Percentiles rank a stretch among this genome's conserved stretches.
Conservation (phyloP, 2,329 filamentous ascomycete genomes). For the Neofusicoccum ribis region DNA sequence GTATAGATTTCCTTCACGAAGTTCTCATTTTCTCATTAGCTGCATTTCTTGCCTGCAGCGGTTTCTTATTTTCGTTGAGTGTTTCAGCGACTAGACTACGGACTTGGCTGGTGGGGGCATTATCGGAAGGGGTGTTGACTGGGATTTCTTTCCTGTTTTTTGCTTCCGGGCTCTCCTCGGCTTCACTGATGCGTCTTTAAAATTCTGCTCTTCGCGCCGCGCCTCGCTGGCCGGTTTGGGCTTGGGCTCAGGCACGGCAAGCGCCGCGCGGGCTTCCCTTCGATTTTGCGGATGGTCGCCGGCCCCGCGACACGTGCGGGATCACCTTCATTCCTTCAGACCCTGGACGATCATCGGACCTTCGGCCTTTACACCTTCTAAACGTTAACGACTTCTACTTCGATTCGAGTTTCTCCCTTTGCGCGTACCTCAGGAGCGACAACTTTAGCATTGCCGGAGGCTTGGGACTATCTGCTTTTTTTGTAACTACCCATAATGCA, state of each 20-base stretch:
- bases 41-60: background rate
- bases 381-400: conserved; percentile 10
- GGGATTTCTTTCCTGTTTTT: conserved; percentile 4
- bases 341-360: background rate
- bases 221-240: conserved; percentile 4
- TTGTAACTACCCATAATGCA: conserved; percentile 14
- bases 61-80: conserved; percentile 9
- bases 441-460: conserved; percentile 8
- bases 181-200: conserved; percentile 18
- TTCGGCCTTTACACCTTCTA: conserved; percentile 7
- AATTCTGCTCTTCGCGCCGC: conserved; percentile 16
- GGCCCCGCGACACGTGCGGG: conserved; percentile 10
- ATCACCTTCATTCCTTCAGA: conserved; percentile 7
- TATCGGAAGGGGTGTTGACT: conserved; percentile 18
- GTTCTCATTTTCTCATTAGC: conserved; percentile 7
- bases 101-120: conserved; percentile 16
- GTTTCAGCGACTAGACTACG: conserved; percentile 20
- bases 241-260: conserved; percentile 5
- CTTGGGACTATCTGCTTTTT: conserved; percentile 5
- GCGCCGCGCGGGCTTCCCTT: conserved; percentile 7
- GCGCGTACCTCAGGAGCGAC: background rate
- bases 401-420: conserved; percentile 8
- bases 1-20: conserved; percentile 20
- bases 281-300: background rate
- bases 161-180: conserved; percentile 18